These are phyloP conservation scores for Zymoseptoria passerinii DNA, from an alignment of 2,329 filamentous ascomycete genomes.

Conservation along the genomic window DNA sequence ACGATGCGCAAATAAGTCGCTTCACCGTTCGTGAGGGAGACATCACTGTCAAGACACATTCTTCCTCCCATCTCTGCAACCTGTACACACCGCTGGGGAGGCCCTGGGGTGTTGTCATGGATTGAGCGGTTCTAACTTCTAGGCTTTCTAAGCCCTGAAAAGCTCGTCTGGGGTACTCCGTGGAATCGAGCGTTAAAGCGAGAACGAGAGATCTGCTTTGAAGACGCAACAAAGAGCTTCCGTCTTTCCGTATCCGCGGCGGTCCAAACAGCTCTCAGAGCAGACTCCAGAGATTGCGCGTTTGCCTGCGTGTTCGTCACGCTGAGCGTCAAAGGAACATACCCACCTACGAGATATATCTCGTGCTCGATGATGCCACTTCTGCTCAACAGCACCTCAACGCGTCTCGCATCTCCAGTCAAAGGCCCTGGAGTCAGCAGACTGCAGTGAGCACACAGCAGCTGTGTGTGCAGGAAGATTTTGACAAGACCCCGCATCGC, in stretches of 20 bases:
- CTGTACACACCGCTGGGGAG: no score
- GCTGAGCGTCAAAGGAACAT: neutral
- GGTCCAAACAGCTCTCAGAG: neutral
- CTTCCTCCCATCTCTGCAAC: no score
- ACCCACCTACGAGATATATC: neutral
- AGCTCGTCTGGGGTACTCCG: no score
- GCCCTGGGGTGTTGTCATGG: no score
- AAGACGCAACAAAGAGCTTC: neutral
- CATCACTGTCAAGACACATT: no score
- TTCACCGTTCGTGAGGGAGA: no score
- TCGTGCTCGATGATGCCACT: neutral
- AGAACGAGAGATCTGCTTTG: neutral
- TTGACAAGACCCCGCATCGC: neutral
- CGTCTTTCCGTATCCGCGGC: neutral
- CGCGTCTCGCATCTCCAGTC: neutral
- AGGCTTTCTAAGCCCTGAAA: no score
- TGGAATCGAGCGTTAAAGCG: no score
- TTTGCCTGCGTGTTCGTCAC: neutral
- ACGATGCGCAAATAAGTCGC: neutral
- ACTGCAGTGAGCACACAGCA: neutral
- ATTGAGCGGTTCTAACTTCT: no score
- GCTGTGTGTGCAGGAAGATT: no score
- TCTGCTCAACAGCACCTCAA: neutral
- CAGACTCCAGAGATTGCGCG: neutral
- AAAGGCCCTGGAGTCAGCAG: neutral